phyloP scores from a whole-genome alignment of 2,329 filamentous ascomycete species.

The Calonectria henricotiae region DNA sequence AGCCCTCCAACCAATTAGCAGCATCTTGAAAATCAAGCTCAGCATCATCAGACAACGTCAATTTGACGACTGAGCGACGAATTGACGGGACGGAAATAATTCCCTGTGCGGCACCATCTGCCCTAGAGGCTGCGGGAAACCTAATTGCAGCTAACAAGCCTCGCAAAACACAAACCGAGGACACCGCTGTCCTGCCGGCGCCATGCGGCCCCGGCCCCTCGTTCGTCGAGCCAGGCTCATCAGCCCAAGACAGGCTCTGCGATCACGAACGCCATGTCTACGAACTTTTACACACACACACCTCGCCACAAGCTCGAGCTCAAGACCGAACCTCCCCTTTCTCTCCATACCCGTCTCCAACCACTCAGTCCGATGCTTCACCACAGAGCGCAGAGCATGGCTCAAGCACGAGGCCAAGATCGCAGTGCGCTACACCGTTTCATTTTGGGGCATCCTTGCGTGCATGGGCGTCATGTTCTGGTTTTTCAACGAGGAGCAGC shows the following conservation, averaged over 20 bases:
- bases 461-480: slow-evolving; percentile 75
- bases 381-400: slow-evolving; percentile 83
- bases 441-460: slow-evolving; percentile 76
- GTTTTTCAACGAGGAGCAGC: slow-evolving; percentile 80
- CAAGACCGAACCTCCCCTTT: slow-evolving; percentile 64
- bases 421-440: slow-evolving; percentile 78
- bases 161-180: slow-evolving; percentile 4
- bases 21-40: not conserved
- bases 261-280: slow-evolving; percentile 44
- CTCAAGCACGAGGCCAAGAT: slow-evolving; percentile 80
- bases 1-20: slow-evolving; percentile 28
- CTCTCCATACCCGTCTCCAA: slow-evolving; percentile 67
- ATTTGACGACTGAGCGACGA: not conserved
- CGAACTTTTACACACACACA: slow-evolving; percentile 54
- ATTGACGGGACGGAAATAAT: slow-evolving; percentile 12
- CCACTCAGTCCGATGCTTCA: slow-evolving; percentile 78
- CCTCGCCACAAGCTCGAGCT: slow-evolving; percentile 50
- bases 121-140: slow-evolving; percentile 2
- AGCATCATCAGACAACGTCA: slow-evolving; percentile 8
- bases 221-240: slow-evolving; percentile 51
- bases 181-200: slow-evolving; percentile 32
- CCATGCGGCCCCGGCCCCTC: slow-evolving; percentile 62
- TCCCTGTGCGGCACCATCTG: slow-evolving; percentile 9
- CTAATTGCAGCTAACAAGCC: not conserved
- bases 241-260: slow-evolving; percentile 40